Conservation (phyloP, 2,329 filamentous ascomycete species). For the Trichoderma aggressivum region DNA sequence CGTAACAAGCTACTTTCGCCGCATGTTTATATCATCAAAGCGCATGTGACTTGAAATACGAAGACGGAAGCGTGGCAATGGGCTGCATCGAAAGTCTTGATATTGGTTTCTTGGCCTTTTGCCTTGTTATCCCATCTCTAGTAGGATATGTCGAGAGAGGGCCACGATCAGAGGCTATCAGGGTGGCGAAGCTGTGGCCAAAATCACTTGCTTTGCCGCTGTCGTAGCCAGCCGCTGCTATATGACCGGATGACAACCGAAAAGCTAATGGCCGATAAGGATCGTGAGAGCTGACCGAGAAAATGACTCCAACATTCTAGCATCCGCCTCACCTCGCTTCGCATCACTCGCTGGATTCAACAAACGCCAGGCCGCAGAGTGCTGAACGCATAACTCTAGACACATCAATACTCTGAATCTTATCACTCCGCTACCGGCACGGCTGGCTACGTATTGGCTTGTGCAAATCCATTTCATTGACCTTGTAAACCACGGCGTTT, state of each 20-base stretch:
- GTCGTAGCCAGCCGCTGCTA: constrained; percentile 9
- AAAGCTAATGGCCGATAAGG: background rate
- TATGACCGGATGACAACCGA: constrained; percentile 9
- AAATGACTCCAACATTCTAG: constrained; percentile 4
- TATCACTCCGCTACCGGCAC: background rate
- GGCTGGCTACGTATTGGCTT: background rate
- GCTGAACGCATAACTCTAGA: background rate
- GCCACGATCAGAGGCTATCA: background rate
- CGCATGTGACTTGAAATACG: too few relatives aligned
- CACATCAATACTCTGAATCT: background rate
- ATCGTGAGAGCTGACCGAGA: constrained; percentile 7
- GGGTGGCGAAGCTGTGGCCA: constrained; percentile 11
- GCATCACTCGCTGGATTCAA: too few relatives aligned
- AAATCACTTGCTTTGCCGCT: background rate
- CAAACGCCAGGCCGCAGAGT: background rate
- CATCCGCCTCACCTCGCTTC: background rate
- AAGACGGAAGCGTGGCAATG: too few relatives aligned
- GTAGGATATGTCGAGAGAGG: too few relatives aligned
- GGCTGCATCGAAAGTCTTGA: too few relatives aligned
- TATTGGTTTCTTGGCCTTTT: too few relatives aligned
- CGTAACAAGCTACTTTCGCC: too few relatives aligned
- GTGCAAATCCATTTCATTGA: constrained; percentile 14
- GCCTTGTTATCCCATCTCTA: too few relatives aligned
- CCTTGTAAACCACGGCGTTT: constrained; percentile 16
- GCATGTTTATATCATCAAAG: too few relatives aligned